Evolutionary conservation across 2,329 filamentous ascomycete genomes (phyloP).

Genomic region (Fusarium armeniacum): DNA sequence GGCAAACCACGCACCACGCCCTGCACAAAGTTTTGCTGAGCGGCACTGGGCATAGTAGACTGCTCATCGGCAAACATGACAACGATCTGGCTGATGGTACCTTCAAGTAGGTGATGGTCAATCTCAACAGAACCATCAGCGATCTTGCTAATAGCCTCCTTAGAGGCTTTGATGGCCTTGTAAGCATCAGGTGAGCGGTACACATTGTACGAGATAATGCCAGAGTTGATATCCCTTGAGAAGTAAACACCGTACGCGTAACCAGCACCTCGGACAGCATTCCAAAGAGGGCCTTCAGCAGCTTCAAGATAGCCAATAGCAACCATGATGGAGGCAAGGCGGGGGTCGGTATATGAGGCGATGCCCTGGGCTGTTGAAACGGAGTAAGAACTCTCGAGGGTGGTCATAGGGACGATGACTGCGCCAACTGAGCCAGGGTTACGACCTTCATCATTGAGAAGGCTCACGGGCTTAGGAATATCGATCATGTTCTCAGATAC

Average conservation of each 20-base stretch:
- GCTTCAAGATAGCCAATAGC: constrained; percentile 92
- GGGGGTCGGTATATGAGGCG: constrained; percentile 79
- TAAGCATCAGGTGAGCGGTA: constrained; percentile 91
- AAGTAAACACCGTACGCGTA: constrained; percentile 92
- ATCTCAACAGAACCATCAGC: constrained; percentile 79
- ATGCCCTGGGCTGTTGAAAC: constrained; percentile 82
- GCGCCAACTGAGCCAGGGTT: constrained; percentile 80
- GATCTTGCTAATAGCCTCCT: constrained; percentile 80
- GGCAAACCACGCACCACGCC: constrained; percentile 83
- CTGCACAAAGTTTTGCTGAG: constrained; percentile 84
- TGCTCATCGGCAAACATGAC: constrained; percentile 89
- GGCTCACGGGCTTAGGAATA: constrained; percentile 76
- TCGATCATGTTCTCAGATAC: constrained; percentile 69
- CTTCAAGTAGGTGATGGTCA: constrained; percentile 86
- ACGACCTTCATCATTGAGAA: constrained; percentile 82
- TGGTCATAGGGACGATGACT: constrained; percentile 89
- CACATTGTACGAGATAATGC: constrained; percentile 85
- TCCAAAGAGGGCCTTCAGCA: constrained; percentile 95
- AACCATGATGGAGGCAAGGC: constrained; percentile 86
- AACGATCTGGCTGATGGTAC: constrained; percentile 90
- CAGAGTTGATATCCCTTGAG: constrained; percentile 80
- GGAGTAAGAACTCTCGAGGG: constrained; percentile 92
- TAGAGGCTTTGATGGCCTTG: constrained; percentile 85
- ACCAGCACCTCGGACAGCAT: constrained; percentile 90
- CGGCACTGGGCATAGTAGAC: constrained; percentile 84